Evolutionary conservation across 2,329 filamentous ascomycete species (phyloP), one percentile per base, ranked within the genome.

Genomic region (Fusarium anthophilum): DNA sequence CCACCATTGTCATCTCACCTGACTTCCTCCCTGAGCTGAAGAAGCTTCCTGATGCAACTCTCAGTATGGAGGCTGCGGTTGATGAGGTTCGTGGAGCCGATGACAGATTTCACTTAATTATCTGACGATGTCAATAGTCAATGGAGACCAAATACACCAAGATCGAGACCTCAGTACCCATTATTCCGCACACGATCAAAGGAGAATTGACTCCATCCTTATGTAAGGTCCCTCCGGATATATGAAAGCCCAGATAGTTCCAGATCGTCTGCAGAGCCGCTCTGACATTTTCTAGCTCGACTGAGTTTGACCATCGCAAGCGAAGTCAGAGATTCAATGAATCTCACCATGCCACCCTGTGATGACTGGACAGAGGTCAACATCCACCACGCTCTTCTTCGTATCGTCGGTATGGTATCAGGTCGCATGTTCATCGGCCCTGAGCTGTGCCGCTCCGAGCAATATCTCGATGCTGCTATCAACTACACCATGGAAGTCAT

Each of bases 1-100:
- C 64, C 1, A 73, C 66, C 17, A 39, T 74, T 3, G 70, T 73
- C 1, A n/a, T 74, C 3, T 71, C 72, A 15, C 72, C 72, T 7
- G 50, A 57, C 11, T 71, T 73, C 32, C 63, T 73, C 18, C 67
- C 70, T 0, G 72, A 74, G 32, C 57, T 73, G 1, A 68, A 74
- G 24, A 74, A 69, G 45, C 44, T 74, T 1, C 56, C 72, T 11
- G 70, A 74, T 22, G 9, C 26, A 18, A 38, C 64, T 20, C 37
- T 74, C 2, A 74, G 67, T 10, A 73, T 74, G 67, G 67, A 68
- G 3, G 70, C 72, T 18, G 72, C 70, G 1, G 70, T 74, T 11
- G 67, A 74, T 14, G 72, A 73, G 37, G 72, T 71, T 9, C 5
- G 53, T 59, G 26, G 2, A 35, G 3, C 4, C 3, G 2, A 9